Base-by-base conservation (phyloP, 371 early-diverging fungal species). In the Mucor racemosus region DNA sequence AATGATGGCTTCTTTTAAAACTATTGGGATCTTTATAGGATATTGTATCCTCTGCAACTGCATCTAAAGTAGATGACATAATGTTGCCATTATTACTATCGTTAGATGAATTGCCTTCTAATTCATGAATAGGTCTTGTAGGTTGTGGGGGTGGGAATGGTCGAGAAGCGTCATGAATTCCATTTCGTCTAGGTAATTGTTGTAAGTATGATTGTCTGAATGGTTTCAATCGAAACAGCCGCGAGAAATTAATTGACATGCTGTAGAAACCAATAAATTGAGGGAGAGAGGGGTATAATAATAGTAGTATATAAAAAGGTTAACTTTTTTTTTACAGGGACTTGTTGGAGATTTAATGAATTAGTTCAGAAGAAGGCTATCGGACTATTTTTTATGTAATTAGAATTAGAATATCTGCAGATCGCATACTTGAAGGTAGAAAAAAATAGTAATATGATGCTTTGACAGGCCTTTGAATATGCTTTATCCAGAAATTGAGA, bases 61-160 rank as follows among this genome's bases (percentile, higher is more conserved):
- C 72, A 42, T 72, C 72, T 8, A 72, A 21, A 2, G 66, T 63
- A 38, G 69, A 54, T 19, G 68, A 72, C 59, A 63, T 60, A 15
- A 21, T 48, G 34, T 17, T n/a, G 69, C 73, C 8, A 76, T 77
- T 65, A 13, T 7, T 46, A n/a, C 5, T 34, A 5, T 60, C 67
- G 2, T 17, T 44, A n/a, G 44, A 44, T 5, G 5, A n/a, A 44
- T 44, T 44, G 4, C 61, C 64, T 8, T 56, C n/a, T 9, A 62
- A 50, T 17, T 70, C 69, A 44, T 44, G 44, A 60, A 75, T 64
- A 5, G 80, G 80, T 14, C 80, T 65, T 21, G 75, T 80, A 17
- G 80, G 80, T 35, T 70, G 74, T 15, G 80, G 80, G 13, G 77
- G 70, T 50, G 80, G 80, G 58, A 80, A 80, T 15, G 80, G 80